Evolutionary conservation across 1,284 basidiomycete species (phyloP).

Genomic region (Kalmanozyma brasiliensis): DNA sequence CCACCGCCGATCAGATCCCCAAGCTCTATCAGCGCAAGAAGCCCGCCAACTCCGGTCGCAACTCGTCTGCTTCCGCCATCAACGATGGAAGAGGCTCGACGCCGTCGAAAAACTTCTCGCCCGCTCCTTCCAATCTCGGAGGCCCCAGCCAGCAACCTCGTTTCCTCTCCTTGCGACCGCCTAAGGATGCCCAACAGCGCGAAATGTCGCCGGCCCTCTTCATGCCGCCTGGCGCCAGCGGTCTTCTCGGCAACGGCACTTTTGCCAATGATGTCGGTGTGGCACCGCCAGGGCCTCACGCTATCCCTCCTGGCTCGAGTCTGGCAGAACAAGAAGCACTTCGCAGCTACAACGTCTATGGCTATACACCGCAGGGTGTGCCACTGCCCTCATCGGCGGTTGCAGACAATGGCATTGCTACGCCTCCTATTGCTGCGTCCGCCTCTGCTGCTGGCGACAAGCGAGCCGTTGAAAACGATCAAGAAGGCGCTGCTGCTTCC

Average conservation of each 20-base stretch:
- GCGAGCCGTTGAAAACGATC: constrained; percentile 23
- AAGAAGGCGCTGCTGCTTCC: constrained; percentile 24
- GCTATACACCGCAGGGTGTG: constrained; percentile 59
- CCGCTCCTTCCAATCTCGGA: constrained; percentile 34
- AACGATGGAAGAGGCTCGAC: constrained; percentile 29
- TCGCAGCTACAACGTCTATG: constrained; percentile 51
- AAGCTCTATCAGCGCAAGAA: constrained; percentile 53
- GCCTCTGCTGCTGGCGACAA: constrained; percentile 23
- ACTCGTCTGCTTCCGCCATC: constrained; percentile 51
- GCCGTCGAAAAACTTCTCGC: constrained; percentile 30
- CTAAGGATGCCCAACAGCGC: constrained; percentile 39
- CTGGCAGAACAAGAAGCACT: constrained; percentile 52
- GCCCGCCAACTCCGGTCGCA: constrained; percentile 44
- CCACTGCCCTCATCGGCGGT: constrained; percentile 30
- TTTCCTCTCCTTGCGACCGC: constrained; percentile 59
- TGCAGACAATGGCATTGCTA: neutral
- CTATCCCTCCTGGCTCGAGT: constrained; percentile 59
- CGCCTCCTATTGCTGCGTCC: neutral
- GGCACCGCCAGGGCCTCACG: constrained; percentile 20
- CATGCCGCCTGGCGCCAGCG: constrained; percentile 50
- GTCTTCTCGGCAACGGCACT: constrained; percentile 37
- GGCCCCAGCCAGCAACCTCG: constrained; percentile 58
- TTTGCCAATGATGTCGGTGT: constrained; percentile 10
- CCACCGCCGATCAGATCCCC: constrained; percentile 56
- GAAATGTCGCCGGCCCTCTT: constrained; percentile 44